Evolutionary conservation across 106 monocot species (phyloP).

Genomic region (Iris macrosiphon): DNA sequence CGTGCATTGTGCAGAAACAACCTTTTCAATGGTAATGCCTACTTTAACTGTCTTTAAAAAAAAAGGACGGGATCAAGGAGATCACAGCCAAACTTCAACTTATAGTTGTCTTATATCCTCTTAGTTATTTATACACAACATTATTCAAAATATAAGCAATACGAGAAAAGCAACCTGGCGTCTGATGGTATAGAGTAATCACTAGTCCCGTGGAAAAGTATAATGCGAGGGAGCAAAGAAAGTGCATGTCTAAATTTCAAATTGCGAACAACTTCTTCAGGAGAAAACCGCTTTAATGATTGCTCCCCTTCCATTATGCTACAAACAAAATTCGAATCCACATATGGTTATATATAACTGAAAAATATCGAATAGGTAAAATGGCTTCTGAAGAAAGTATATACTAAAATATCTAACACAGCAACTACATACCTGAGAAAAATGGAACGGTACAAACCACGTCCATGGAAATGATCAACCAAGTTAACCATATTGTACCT

Average conservation of each 20-base stretch:
- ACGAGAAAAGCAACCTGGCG: slow-evolving; percentile 81
- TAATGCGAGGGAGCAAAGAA: slow-evolving; percentile 53
- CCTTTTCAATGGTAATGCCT: too few species aligned
- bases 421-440: slow-evolving; percentile 72
- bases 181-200: slow-evolving; percentile 89
- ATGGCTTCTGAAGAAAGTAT: neutral
- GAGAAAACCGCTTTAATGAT: slow-evolving; percentile 72
- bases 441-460: slow-evolving; percentile 87
- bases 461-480: slow-evolving; percentile 90
- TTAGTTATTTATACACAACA: too few species aligned
- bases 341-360: too few species aligned
- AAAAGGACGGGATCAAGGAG: too few species aligned
- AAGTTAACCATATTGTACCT: slow-evolving; percentile 91
- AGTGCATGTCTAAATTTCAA: slow-evolving; percentile 36
- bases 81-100: too few species aligned
- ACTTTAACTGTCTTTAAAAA: too few species aligned
- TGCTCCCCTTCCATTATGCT: slow-evolving; percentile 99
- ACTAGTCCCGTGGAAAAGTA: slow-evolving; percentile 83
- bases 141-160: too few species aligned
- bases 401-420: too few species aligned
- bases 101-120: too few species aligned
- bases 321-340: slow-evolving; percentile 6
- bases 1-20: too few species aligned
- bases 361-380: too few species aligned
- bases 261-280: slow-evolving; percentile 59